Evolutionary conservation across 2,329 filamentous ascomycete species (phyloP), one percentile per base, ranked within the genome.

Genomic region (Cytospora leucostoma): DNA sequence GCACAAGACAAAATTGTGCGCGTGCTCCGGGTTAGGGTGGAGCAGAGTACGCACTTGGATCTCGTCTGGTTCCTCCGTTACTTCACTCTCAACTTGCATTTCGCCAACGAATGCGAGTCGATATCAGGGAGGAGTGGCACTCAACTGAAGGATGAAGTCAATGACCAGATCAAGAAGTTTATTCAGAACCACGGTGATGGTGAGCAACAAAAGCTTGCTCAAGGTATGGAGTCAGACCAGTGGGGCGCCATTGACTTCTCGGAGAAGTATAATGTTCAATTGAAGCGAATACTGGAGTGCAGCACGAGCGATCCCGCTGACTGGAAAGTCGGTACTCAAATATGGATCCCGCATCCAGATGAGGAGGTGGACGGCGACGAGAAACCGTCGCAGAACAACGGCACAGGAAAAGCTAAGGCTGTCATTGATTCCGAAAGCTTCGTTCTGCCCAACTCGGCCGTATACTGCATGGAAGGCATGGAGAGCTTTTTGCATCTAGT

Each of bases 51-150:
- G 2, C 84, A 84, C 34, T 78, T 94, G 11, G 84, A 89, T 1
- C 80, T 92, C 2, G 79, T 85, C 54, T 82, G 85, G 68, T 96
- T 96, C 74, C 77, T 95, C 51, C 85, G 92, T 44, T 95, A 95
- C 74, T 93, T 94, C 70, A 91, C 86, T 1, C 81, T 96, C 38
- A 95, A 94, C 70, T 80, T 92, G 8, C 85, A 92, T 62, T 95
- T 96, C 74, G 89, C 90, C 54, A 92, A 93, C 66, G 92, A 96
- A 73, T 95, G 92, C 71, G 92, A 96, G 74, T 89, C 90, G 17
- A 88, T 95, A 21, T 94, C 90, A 27, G 91, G 92, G 0, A 84
- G 90, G 62, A 90, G 90, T 64, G 90, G 91, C 10, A 88, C 87
- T 3, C 81, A 87, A 1, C 78, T 96, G 7, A 94, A 94, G 76